Evolutionary conservation across 2,329 filamentous ascomycete species (phyloP).

Genomic region (Fusarium nodosum): DNA sequence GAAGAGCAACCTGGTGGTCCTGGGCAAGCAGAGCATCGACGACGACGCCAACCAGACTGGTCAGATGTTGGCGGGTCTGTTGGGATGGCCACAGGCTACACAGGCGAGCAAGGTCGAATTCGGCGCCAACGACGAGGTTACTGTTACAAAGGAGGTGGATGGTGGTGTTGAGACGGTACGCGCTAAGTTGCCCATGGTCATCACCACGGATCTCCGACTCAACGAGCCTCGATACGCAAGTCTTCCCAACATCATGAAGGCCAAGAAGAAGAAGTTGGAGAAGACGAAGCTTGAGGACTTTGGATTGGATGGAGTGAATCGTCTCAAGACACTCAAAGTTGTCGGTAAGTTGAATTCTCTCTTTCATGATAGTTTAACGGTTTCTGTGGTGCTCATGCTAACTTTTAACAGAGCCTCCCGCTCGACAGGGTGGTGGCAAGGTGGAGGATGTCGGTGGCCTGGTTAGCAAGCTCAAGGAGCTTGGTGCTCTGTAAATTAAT

Average conservation of each 20-base stretch:
- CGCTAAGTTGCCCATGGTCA: constrained; percentile 88
- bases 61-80: constrained; percentile 93
- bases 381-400: constrained; percentile 9
- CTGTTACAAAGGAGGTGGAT: constrained; percentile 92
- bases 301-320: constrained; percentile 78
- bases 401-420: constrained; percentile 76
- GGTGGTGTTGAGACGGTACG: constrained; percentile 92
- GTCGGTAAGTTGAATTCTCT: constrained; percentile 68
- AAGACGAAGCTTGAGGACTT: constrained; percentile 91
- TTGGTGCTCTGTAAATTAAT: constrained; percentile 80
- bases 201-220: constrained; percentile 93
- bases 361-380: not conserved
- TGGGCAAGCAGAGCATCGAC: constrained; percentile 99
- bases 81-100: constrained; percentile 95
- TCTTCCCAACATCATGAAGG: constrained; percentile 99
- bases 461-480: constrained; percentile 92
- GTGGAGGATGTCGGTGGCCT: constrained; percentile 98
- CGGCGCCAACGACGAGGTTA: constrained; percentile 75
- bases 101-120: constrained; percentile 90
- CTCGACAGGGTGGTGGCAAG: constrained; percentile 93
- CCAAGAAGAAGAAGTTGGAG: constrained; percentile 98
- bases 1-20: constrained; percentile 89
- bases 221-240: constrained; percentile 97
- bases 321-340: constrained; percentile 92
- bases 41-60: constrained; percentile 96